phyloP scores from a whole-genome alignment of 768 basidiomycete genomes.

The Strobilomyces dryophilus region DNA sequence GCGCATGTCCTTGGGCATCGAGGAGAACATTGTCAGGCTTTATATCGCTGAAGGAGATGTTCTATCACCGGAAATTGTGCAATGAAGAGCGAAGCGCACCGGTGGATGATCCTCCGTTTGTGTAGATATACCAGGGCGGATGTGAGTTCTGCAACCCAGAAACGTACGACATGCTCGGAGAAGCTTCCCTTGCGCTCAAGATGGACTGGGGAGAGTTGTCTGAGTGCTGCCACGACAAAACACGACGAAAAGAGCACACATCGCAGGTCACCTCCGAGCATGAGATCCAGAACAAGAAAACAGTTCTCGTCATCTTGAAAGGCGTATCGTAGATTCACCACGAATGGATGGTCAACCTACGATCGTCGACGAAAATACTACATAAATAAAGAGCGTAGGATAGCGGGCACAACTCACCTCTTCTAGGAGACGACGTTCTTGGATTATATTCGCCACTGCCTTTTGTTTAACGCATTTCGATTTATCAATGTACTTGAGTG shows the following conservation, averaged over 20 bases:
- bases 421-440: constrained; percentile 88
- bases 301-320: constrained; percentile 98
- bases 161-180: constrained; percentile 68
- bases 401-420: constrained; percentile 54
- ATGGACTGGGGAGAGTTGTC: constrained; percentile 54
- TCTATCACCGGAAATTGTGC: constrained; percentile 6
- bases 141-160: constrained; percentile 88
- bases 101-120: constrained; percentile 87
- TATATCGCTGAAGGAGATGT: constrained; percentile 59
- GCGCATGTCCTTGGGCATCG: constrained; percentile 91
- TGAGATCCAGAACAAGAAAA: constrained; percentile 95
- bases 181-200: constrained; percentile 68
- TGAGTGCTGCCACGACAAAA: background rate
- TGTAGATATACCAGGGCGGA: constrained; percentile 88
- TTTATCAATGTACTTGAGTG: constrained; percentile 98
- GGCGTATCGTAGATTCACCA: constrained; percentile 89
- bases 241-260: constrained; percentile 48
- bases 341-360: constrained; percentile 84
- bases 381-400: constrained; percentile 8
- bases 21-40: constrained; percentile 98
- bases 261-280: constrained; percentile 92
- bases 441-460: constrained; percentile 89
- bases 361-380: background rate
- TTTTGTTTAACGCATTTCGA: constrained; percentile 86
- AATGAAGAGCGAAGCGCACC: constrained; percentile 45